A percentile compares a stretch with the other conserved stretches of the same genome.
phyloP scores from a whole-genome alignment of 345 rosid species.

The Limnanthes douglasii region DNA sequence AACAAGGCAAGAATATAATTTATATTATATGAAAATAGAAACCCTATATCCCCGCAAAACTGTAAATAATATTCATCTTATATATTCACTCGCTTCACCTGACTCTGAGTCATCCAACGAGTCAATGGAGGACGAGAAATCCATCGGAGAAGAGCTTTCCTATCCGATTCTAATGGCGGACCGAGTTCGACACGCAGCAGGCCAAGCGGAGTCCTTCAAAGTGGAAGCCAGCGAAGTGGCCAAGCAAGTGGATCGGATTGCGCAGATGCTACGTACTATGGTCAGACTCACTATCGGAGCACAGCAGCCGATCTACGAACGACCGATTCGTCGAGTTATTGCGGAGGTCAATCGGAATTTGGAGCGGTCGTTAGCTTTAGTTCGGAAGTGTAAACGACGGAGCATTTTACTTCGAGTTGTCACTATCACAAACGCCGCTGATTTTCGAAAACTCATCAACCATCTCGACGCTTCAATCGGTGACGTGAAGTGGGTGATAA shows the following conservation, averaged over 20 bases:
- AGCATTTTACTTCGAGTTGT: slow-evolving; percentile 47
- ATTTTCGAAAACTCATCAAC: slow-evolving; percentile 45
- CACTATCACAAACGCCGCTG: slow-evolving; percentile 47
- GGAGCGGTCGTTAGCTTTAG: slow-evolving; percentile 37
- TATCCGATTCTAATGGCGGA: slow-evolving; percentile 35
- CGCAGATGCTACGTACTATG: slow-evolving; percentile 45
- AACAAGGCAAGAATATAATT: no score
- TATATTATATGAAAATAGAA: no score
- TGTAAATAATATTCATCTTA: no score
- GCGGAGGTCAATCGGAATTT: slow-evolving; percentile 47
- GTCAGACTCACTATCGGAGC: slow-evolving; percentile 28
- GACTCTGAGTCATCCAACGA: background rate
- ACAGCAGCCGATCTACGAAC: slow-evolving; percentile 55
- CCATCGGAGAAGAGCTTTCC: slow-evolving; percentile 44
- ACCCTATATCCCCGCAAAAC: no score
- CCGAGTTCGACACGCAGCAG: slow-evolving; percentile 40
- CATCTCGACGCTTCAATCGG: slow-evolving; percentile 71
- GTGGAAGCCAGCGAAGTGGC: slow-evolving; percentile 40
- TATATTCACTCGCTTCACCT: no score
- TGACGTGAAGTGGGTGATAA: slow-evolving; percentile 70
- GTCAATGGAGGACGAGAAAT: slow-evolving; percentile 35
- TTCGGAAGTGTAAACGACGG: slow-evolving; percentile 63
- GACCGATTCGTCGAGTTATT: slow-evolving; percentile 57
- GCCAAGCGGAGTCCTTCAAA: slow-evolving; percentile 46
- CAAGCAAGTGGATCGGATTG: slow-evolving; percentile 41